These are phyloP conservation scores for Globisporangium paddicum DNA, from an alignment of 352 stramenopile species.

Conservation along the genomic window DNA sequence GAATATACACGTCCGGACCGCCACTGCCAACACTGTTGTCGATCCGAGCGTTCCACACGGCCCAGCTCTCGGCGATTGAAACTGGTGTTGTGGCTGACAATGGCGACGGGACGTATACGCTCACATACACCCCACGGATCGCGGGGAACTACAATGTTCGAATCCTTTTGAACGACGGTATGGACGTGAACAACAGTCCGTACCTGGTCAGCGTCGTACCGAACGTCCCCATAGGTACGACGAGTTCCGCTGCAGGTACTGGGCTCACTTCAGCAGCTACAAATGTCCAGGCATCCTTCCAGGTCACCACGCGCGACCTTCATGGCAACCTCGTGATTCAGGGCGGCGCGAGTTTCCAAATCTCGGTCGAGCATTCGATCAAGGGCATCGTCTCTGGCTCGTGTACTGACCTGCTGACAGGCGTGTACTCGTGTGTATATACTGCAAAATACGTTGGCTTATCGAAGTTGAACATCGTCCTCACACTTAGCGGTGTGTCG, in stretches of 20 bases:
- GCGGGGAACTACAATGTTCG: constrained; percentile 42
- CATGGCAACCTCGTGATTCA: constrained; percentile 45
- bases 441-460: constrained; percentile 36
- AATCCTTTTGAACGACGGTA: constrained; percentile 26
- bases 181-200: constrained; percentile 54
- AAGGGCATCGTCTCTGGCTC: constrained; percentile 33
- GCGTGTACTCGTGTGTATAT: constrained; percentile 62
- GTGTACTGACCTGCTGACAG: constrained; percentile 52
- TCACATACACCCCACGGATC: constrained; percentile 42
- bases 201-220: constrained; percentile 49
- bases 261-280: constrained; percentile 38
- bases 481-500: constrained; percentile 15
- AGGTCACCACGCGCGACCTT: constrained; percentile 48
- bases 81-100: constrained; percentile 34
- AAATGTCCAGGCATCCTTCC: constrained; percentile 55
- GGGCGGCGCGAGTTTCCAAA: constrained; percentile 34
- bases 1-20: constrained; percentile 40
- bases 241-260: constrained; percentile 32
- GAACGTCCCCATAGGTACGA: constrained; percentile 33
- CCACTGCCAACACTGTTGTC: constrained; percentile 12
- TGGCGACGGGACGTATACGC: constrained; percentile 39
- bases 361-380: constrained; percentile 28
- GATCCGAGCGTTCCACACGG: constrained; percentile 36
- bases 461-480: constrained; percentile 28
- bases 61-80: constrained; percentile 20